Evolutionary conservation across 1,284 basidiomycete genomes (phyloP).

Genomic region (Microstroma glucosiphilum): DNA sequence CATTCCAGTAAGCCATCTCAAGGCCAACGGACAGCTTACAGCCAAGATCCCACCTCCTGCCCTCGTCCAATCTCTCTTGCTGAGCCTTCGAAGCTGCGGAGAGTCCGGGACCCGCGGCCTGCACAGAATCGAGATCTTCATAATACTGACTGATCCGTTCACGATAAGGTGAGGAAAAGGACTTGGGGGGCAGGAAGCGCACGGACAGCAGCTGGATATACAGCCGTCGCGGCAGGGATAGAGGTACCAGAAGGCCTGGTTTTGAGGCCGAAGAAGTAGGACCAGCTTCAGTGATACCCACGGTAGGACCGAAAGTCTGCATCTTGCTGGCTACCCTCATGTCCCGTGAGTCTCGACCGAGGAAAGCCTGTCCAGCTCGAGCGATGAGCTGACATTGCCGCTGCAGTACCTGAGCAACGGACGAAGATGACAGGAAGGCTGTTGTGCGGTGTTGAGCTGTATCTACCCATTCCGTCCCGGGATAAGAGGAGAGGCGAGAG

Average conservation of each 20-base stretch:
- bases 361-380: conserved; percentile 80
- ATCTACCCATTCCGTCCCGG: conserved; percentile 46
- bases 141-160: not conserved
- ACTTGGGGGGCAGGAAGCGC: conserved; percentile 81
- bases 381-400: conserved; percentile 68
- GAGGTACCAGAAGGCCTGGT: conserved; percentile 14
- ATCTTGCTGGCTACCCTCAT: conserved; percentile 74
- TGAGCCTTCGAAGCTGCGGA: not conserved
- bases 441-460: conserved; percentile 60
- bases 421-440: conserved; percentile 70
- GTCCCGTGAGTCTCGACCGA: conserved; percentile 66
- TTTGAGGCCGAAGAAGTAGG: not conserved
- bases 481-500: conserved; percentile 54
- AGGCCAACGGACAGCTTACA: conserved; percentile 42
- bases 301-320: conserved; percentile 73
- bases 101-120: not conserved
- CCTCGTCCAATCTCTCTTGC: conserved; percentile 10
- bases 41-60: conserved; percentile 39
- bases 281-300: conserved; percentile 45
- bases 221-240: conserved; percentile 34
- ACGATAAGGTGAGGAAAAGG: conserved; percentile 58
- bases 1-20: conserved; percentile 29
- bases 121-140: not conserved
- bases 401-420: conserved; percentile 68
- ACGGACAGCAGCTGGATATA: conserved; percentile 88